Evolutionary conservation across 2,329 filamentous ascomycete species (phyloP).

Genomic region (Dothidotthia symphoricarpi): DNA sequence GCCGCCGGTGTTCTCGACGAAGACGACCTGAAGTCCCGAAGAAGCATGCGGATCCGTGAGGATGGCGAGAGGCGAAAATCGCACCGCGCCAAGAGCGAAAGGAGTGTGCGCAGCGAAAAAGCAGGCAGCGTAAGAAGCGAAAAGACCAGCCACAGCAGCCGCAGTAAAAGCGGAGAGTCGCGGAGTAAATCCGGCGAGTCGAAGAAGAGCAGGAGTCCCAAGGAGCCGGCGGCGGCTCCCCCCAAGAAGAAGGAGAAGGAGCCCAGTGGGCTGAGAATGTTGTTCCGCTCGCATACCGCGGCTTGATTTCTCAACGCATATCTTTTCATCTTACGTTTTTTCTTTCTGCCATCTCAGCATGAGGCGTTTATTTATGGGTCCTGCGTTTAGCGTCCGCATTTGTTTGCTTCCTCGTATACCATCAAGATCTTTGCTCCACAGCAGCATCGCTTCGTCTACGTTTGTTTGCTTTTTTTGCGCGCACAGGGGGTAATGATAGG

Average conservation of each 20-base stretch:
- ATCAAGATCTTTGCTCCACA: too few relatives aligned
- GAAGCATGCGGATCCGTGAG: slow-evolving; percentile 22
- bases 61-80: slow-evolving; percentile 29
- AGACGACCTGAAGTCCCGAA: slow-evolving; percentile 46
- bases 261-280: slow-evolving; percentile 42
- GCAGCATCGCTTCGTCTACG: too few relatives aligned
- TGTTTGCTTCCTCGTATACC: too few relatives aligned
- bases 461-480: too few relatives aligned
- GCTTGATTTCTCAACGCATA: slow-evolving; percentile 2
- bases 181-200: slow-evolving; percentile 13
- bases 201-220: slow-evolving; percentile 21
- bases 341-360: too few relatives aligned
- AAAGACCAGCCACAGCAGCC: slow-evolving; percentile 24
- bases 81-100: slow-evolving; percentile 29
- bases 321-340: too few relatives aligned
- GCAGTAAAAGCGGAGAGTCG: slow-evolving; percentile 26
- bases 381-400: too few relatives aligned
- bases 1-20: slow-evolving; percentile 49
- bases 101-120: slow-evolving; percentile 11
- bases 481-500: too few relatives aligned
- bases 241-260: slow-evolving; percentile 44
- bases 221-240: slow-evolving; percentile 19
- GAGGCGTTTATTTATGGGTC: too few relatives aligned
- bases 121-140: slow-evolving; percentile 24
- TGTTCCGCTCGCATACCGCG: slow-evolving; percentile 41